These are phyloP conservation scores for Echium plantagineum DNA, from an alignment of 257 asterid species.

Conservation along the genomic window DNA sequence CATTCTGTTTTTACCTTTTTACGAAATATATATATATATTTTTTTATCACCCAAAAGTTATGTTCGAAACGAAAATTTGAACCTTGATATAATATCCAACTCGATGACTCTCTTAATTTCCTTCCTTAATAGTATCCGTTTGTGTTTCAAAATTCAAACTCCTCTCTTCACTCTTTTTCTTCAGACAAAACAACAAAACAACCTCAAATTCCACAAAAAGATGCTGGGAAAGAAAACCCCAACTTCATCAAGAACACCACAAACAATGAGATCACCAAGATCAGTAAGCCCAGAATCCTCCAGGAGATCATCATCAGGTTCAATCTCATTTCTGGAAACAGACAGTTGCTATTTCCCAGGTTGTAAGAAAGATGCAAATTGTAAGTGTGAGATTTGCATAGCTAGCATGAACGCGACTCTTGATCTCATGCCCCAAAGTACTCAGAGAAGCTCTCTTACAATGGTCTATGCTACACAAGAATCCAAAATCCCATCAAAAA, in stretches of 20 bases:
- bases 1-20: no score
- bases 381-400: constrained; percentile 67
- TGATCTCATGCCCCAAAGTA: constrained; percentile 55
- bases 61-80: no score
- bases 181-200: no score
- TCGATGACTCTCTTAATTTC: no score
- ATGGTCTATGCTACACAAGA: no score
- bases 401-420: constrained; percentile 80
- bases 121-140: not conserved
- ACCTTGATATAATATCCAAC: no score
- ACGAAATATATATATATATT: no score
- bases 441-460: constrained; percentile 33
- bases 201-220: constrained; percentile 1
- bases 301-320: not conserved
- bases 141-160: not conserved
- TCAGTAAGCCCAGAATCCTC: not conserved
- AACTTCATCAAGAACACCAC: not conserved
- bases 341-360: constrained; percentile 62
- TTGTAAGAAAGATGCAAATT: constrained; percentile 73
- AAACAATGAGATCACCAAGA: not conserved
- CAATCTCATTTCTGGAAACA: constrained; percentile 17
- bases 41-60: no score
- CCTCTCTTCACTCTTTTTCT: no score
- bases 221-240: constrained; percentile 2
- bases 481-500: no score